These are phyloP conservation scores for Pseudophaeomoniella oleicola DNA, from an alignment of 2,329 filamentous ascomycete genomes.

Conservation along the genomic window DNA sequence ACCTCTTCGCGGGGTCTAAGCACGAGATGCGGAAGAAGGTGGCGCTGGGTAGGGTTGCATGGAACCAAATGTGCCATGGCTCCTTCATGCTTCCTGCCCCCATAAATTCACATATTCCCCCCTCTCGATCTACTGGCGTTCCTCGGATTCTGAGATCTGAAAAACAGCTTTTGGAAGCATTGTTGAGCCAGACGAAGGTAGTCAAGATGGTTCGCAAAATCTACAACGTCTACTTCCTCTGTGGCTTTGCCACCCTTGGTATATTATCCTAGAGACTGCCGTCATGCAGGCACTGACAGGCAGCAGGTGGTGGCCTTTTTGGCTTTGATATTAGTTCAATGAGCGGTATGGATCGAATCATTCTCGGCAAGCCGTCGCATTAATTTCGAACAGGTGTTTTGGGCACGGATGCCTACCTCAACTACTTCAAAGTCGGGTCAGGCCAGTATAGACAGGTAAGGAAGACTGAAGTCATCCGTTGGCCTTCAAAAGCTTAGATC, in stretches of 20 bases:
- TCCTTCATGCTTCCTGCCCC: too few species aligned
- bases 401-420: constrained; percentile 17
- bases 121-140: too few species aligned
- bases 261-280: not conserved
- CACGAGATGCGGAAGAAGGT: too few species aligned
- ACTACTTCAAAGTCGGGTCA: constrained; percentile 1
- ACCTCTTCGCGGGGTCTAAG: too few species aligned
- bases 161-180: too few species aligned
- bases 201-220: constrained; percentile 1
- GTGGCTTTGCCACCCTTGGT: constrained; percentile 1
- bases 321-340: constrained; percentile 45
- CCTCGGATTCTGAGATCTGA: too few species aligned
- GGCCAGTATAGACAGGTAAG: constrained; percentile 1
- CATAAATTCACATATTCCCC: too few species aligned
- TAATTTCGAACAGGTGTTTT: constrained; percentile 27
- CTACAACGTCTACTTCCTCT: constrained; percentile 1
- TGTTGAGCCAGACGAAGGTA: too few species aligned
- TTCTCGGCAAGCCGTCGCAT: too few species aligned
- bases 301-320: constrained; percentile 36
- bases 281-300: not conserved
- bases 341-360: constrained; percentile 14
- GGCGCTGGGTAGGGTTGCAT: too few species aligned
- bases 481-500: constrained; percentile 4
- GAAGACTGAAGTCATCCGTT: too few species aligned
- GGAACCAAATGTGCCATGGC: too few species aligned